Conservation (phyloP, 2,329 filamentous ascomycete genomes). For the Venturia carpophila region DNA sequence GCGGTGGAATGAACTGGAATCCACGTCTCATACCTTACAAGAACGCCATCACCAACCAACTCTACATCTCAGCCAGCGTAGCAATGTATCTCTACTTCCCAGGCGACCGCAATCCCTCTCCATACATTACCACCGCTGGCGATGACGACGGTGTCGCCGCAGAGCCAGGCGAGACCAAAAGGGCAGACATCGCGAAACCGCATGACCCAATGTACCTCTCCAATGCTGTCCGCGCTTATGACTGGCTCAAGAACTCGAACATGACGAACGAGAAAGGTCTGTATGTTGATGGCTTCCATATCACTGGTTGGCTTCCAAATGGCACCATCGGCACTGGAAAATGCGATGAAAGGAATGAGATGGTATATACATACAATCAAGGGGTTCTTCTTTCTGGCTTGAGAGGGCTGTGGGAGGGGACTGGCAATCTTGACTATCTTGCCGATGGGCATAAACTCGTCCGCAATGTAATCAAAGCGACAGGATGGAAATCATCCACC, state of each 20-base stretch:
- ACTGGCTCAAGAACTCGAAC: slow-evolving; percentile 69
- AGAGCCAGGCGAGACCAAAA: slow-evolving; percentile 19
- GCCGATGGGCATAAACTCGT: slow-evolving; percentile 73
- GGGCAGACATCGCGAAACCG: slow-evolving; percentile 29
- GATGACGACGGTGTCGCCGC: slow-evolving; percentile 1
- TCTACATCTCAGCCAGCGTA: slow-evolving; percentile 77
- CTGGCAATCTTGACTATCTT: slow-evolving; percentile 62
- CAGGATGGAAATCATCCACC: slow-evolving; percentile 55
- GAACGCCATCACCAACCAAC: slow-evolving; percentile 90
- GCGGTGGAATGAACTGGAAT: slow-evolving; percentile 88
- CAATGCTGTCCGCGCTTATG: slow-evolving; percentile 69
- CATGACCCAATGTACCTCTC: slow-evolving; percentile 58
- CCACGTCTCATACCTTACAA: slow-evolving; percentile 77
- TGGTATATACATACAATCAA: slow-evolving; percentile 95
- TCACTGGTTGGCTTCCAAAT: slow-evolving; percentile 53
- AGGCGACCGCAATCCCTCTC: slow-evolving; percentile 65
- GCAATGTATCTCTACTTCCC: slow-evolving; percentile 88
- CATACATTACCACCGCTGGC: slow-evolving; percentile 43
- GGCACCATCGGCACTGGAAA: slow-evolving; percentile 55
- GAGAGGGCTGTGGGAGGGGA: slow-evolving; percentile 71
- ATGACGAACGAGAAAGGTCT: slow-evolving; percentile 73
- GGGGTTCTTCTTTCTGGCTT: slow-evolving; percentile 79
- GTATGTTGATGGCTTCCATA: slow-evolving; percentile 84
- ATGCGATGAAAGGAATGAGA: slow-evolving; percentile 76
- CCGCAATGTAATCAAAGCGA: slow-evolving; percentile 64